Conservation (phyloP, 495 filamentous ascomycete species). For the Penicilliopsis zonata region DNA sequence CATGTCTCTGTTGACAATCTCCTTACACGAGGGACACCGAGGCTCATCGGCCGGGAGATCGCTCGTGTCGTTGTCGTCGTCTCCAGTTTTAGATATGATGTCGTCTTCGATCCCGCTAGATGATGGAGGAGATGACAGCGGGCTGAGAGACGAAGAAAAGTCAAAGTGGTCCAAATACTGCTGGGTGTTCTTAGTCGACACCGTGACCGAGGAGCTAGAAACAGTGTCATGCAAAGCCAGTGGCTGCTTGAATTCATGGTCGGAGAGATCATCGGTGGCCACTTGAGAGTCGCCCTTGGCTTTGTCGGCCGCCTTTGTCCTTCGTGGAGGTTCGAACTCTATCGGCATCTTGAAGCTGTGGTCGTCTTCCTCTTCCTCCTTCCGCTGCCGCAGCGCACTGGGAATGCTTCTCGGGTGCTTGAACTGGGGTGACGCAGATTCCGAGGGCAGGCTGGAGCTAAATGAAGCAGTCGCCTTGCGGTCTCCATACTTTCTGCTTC, state of each 20-base stretch:
- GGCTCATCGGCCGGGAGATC: conserved; percentile 4
- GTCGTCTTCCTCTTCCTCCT: conserved; percentile 7
- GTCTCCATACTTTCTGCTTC: conserved; percentile 5
- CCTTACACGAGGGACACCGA: conserved; percentile 58
- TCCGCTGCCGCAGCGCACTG: neutral
- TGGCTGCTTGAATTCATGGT: conserved; percentile 14
- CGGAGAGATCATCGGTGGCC: neutral
- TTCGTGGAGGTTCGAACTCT: conserved; percentile 11
- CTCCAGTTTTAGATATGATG: too few species aligned
- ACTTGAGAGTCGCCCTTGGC: conserved; percentile 6
- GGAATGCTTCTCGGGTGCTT: neutral
- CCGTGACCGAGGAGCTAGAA: conserved; percentile 13
- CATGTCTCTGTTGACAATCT: conserved; percentile 40
- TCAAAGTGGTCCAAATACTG: too few species aligned
- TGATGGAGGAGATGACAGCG: too few species aligned
- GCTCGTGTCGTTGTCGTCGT: too few species aligned
- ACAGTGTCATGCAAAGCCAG: conserved; percentile 7
- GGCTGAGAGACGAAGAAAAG: conserved; percentile 8
- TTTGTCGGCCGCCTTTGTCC: conserved; percentile 7
- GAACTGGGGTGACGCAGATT: conserved; percentile 1
- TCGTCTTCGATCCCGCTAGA: too few species aligned
- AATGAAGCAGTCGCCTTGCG: conserved; percentile 6
- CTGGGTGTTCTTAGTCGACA: conserved; percentile 4
- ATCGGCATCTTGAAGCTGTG: conserved; percentile 16
- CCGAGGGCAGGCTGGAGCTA: conserved; percentile 7